Evolutionary conservation across 352 stramenopile species (phyloP).

Genomic region (Thraustochytrium striatum): DNA sequence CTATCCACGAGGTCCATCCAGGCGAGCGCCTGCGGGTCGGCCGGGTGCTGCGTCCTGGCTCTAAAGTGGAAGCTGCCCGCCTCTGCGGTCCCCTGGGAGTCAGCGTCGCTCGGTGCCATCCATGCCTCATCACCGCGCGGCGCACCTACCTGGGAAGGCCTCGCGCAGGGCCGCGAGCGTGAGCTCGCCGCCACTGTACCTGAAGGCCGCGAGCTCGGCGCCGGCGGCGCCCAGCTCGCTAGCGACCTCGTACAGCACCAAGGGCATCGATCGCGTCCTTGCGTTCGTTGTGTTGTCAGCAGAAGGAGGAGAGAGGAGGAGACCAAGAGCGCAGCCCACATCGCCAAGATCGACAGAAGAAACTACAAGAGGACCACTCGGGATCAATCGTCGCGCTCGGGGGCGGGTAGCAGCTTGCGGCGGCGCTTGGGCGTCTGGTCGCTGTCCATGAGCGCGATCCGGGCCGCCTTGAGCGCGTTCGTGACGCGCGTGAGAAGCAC

Average conservation of each 20-base stretch:
- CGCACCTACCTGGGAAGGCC: background rate
- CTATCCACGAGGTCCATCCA: conserved; percentile 21
- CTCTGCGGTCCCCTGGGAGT: background rate
- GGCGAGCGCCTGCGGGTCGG: background rate
- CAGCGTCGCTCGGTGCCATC: background rate
- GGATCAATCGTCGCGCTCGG: too few relatives aligned
- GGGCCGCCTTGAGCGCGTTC: conserved; percentile 15
- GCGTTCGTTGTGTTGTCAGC: too few relatives aligned
- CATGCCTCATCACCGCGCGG: background rate
- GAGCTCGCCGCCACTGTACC: background rate
- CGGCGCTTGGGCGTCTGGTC: background rate
- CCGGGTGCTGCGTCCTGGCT: background rate
- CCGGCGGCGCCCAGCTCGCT: background rate
- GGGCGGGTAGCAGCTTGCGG: too few relatives aligned
- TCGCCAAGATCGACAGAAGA: too few relatives aligned
- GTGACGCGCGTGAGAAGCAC: conserved; percentile 36
- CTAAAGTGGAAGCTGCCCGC: conserved; percentile 37
- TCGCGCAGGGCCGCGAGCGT: background rate
- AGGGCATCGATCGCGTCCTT: too few relatives aligned
- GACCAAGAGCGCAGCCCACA: too few relatives aligned
- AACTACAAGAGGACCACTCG: too few relatives aligned
- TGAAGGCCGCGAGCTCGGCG: conserved; percentile 8
- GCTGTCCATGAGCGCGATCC: background rate
- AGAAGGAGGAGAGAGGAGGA: too few relatives aligned
- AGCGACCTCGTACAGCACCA: background rate